Base-by-base conservation (phyloP, 192 early-diverging fungal species). In the Entomortierella parvispora region DNA sequence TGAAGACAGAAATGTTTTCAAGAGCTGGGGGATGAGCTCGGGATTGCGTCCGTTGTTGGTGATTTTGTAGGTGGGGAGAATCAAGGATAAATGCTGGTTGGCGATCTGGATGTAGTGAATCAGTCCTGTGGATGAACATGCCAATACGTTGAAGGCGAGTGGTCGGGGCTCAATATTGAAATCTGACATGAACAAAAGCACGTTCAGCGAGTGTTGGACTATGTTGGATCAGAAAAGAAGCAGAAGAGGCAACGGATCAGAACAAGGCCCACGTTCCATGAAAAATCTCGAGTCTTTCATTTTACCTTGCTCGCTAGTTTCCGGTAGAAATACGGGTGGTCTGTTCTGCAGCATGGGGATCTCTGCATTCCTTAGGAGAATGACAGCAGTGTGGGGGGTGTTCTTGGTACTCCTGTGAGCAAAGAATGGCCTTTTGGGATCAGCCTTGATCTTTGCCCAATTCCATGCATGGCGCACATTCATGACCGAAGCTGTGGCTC, bases 361-460 rank as follows among this genome's bases (percentile, higher is more conserved):
- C 17, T 68, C 74, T 17, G 74, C 74, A 32, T 77, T 77, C 23
- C 65, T 29, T 18, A 77, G n/a, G 51, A 77, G 74, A 28, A 77
- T 57, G 2, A 68, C 74, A 7, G 61, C 74, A 12, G 74, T 77
- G 2, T 77, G 65, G 17, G 74, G 74, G 0, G 74, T 51, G 55
- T 68, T 77, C 31, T 43, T 77, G 42, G 65, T 77, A 26, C 65
- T 77, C 29, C 66, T 26, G 40, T 64, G 28, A 33, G 74, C 65
- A 54, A 77, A 77, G 46, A 77, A 77, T 9, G 74, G 74, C 28
- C 68, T 77, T 31, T 77, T 77, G 34, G 74, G 74, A 31, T 77
- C 74, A 14, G 74, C 20, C 31, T 77, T 77, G 60, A 77, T 77
- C 50, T 77, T 77, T 17, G 74, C n/a, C 74, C 74, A 77, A 43